Base-by-base conservation (phyloP, 2,329 filamentous ascomycete species). In the Eurotiales sp. region DNA sequence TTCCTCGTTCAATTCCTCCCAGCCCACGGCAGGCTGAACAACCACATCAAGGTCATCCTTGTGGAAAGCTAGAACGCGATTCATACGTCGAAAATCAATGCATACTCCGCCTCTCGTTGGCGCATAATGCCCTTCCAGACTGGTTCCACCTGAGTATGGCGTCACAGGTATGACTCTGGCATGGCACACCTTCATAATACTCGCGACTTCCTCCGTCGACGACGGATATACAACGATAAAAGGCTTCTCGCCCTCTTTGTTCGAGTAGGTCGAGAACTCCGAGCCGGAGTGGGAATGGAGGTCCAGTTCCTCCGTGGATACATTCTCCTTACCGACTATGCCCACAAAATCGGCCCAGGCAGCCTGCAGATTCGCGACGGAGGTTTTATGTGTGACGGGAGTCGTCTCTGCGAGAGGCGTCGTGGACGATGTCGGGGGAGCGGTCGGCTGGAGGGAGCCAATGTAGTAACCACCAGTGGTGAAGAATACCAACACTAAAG, bases 151-250 rank as follows among this genome's bases (percentile, higher is more conserved):
- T 52, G 86, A 90, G 72, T 90, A 95, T 2, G 85, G 86, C 3
- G 88, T 91, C 21, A 96, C 89, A 4, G 91, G 91, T 56, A 96
- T 93, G 51, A 79, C 78, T 36, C 91, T 78, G 62, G 76, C 71
- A 67, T 95, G 88, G 73, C 91, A 96, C 51, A 96, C 74, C 73
- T 92, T 91, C 85, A 95, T 92, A 54, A 96, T 82, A 56, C 79
- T 76, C n/a, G 87, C 86, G 8, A 95, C 90, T 60, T 96, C 86
- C 57, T 91, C 86, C 1, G 91, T 96, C 30, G 78, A 83, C 39
- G 72, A 76, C 0, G 90, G 91, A 64, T 85, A 92, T 36, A 95
- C 79, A 46, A 96, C 77, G 66, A 90, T 61, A 58, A 77, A 77
- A 1, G 73, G 74, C 46, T 64, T 67, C 55, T 77, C 75, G 32